Evolutionary conservation across 164 flowering plant species (phyloP).

Genomic region (Sextonia rubra): DNA sequence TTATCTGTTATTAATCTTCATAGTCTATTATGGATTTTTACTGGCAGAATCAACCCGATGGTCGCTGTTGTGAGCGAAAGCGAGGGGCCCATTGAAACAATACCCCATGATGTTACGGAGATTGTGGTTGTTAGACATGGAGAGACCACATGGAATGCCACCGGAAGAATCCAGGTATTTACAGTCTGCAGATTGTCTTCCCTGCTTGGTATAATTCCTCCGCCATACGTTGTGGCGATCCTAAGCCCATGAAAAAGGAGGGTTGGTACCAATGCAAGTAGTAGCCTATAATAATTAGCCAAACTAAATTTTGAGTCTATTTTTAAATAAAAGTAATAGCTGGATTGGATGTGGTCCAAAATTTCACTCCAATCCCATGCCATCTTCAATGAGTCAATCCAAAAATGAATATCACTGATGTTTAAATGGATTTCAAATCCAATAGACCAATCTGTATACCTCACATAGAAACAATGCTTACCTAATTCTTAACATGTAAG

Average conservation of each 20-base stretch:
- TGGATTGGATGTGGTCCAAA: too few species aligned
- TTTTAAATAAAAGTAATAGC: too few species aligned
- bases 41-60: constrained; percentile 5
- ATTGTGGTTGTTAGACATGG: constrained; percentile 85
- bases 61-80: not conserved
- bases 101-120: constrained; percentile 42
- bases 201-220: not conserved
- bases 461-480: too few species aligned
- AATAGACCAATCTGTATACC: too few species aligned
- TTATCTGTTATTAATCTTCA: not conserved
- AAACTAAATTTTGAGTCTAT: not conserved
- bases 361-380: too few species aligned
- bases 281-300: not conserved
- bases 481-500: too few species aligned
- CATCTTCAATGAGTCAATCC: too few species aligned
- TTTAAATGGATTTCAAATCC: too few species aligned
- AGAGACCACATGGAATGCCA: constrained; percentile 81
- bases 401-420: too few species aligned
- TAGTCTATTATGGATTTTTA: not conserved
- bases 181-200: not conserved
- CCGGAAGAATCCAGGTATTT: constrained; percentile 62
- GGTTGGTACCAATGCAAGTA: too few species aligned
- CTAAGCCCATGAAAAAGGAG: too few species aligned
- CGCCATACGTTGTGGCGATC: too few species aligned
- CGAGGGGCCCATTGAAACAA: not conserved